Base-by-base conservation (phyloP, 2,329 filamentous ascomycete genomes). In the Fusarium sp. region DNA sequence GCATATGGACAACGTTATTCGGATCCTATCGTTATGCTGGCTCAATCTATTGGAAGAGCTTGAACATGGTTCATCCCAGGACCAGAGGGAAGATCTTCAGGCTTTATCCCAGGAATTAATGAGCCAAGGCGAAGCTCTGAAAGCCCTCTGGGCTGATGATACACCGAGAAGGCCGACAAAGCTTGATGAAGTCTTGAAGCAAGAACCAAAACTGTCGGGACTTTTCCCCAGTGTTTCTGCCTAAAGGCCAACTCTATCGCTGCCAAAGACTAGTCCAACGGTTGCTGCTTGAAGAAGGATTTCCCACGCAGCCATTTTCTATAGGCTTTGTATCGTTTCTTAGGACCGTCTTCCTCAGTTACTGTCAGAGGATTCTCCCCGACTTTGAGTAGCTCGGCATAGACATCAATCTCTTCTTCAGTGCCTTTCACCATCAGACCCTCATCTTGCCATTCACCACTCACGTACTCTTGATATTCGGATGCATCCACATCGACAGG, bases 311-410 rank as follows among this genome's bases (percentile, higher is more conserved):
- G 84, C 95, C 96, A 99, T 81, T 98, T 97, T 75, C 91, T 85
- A 81, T 99, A 99, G 12, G 94, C 93, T 82, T 97, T 98, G 80
- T 99, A 99, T 73, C 96, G 86, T 86, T 98, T 98, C 87, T 97
- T 98, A 43, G 87, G 86, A 47, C 90, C 86, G 79, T 98, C 96
- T 76, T 97, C 94, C 46, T 94, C 91, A 2, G 90, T 91, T 16
- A 98, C 95, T 4, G 93, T 97, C 55, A 99, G 82, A 20, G 94
- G 93, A 74, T 97, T 93, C 65, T 96, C 92, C 7, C 88, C 89
- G 15, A 96, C 88, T 45, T 86, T 88, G 59, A 98, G 79, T 75
- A 96, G 91, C 67, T 96, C 92, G 30, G 84, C 84, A 79, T 97
- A 98, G 62, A 93, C 88, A 25, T 80, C 79, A 27, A 77, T 70